These are phyloP conservation scores for Hebeloma cylindrosporum DNA, from an alignment of 768 basidiomycete genomes.

Conservation along the genomic window DNA sequence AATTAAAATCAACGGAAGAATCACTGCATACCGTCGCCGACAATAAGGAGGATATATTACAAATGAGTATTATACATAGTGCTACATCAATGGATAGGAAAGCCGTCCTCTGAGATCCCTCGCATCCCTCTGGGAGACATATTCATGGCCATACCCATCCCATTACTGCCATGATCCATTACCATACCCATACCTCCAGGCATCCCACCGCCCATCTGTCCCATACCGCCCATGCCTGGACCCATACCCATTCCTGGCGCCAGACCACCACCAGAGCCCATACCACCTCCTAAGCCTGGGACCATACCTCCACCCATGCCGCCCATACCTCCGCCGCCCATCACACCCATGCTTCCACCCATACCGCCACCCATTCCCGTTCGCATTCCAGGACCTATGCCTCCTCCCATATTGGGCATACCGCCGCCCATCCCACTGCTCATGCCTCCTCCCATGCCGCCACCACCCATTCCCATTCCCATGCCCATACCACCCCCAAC, in stretches of 20 bases:
- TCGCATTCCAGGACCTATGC: constrained; percentile 4
- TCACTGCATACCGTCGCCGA: no score
- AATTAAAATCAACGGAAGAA: no score
- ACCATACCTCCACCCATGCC: constrained; percentile 7
- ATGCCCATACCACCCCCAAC: constrained; percentile 28
- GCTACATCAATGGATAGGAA: constrained; percentile 7
- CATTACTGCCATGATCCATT: constrained; percentile 9
- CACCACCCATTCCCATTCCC: constrained; percentile 1
- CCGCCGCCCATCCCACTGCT: constrained; percentile 7
- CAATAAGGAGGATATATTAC: background rate
- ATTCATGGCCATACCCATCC: constrained; percentile 21
- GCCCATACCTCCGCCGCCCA: constrained; percentile 16
- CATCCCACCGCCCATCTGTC: constrained; percentile 6
- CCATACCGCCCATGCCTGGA: constrained; percentile 5
- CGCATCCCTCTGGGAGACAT: constrained; percentile 19
- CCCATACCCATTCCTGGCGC: no score
- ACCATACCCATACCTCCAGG: constrained; percentile 8
- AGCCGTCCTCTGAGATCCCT: constrained; percentile 12
- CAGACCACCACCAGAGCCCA: no score
- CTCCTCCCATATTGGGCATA: constrained; percentile 10
- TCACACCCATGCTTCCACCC: constrained; percentile 13
- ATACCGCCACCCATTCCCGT: constrained; percentile 17
- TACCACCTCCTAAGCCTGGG: constrained; percentile 3
- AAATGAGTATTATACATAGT: background rate
- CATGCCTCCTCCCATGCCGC: constrained; percentile 11